A percentile compares a stretch with the other conserved stretches of the same genome.
phyloP scores from a whole-genome alignment of 306 rosid species.

The Acacia melanoxylon region DNA sequence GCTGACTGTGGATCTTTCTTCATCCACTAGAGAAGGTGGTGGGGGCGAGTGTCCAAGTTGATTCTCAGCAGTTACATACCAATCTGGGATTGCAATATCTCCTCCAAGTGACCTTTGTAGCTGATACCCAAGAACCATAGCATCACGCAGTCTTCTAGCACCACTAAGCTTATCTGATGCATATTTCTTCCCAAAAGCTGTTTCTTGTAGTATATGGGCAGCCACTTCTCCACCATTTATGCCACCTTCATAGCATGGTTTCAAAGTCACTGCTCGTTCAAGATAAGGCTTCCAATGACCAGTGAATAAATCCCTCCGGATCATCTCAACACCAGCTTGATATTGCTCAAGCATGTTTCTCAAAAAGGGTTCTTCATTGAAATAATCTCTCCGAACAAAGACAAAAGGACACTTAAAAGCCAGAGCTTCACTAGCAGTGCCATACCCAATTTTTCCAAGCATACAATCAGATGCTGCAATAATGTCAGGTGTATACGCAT shows the following conservation, averaged over 20 bases:
- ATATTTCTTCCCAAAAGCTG: constrained; percentile 91
- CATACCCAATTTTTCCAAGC: constrained; percentile 99
- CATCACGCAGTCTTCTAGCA: constrained; percentile 93
- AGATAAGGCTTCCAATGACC: constrained; percentile 99
- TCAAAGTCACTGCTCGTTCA: constrained; percentile 92
- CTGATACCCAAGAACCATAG: constrained; percentile 97
- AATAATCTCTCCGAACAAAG: constrained; percentile 96
- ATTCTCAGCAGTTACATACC: constrained; percentile 88
- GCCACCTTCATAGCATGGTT: constrained; percentile 93
- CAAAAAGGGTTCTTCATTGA: constrained; percentile 96
- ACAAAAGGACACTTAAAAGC: constrained; percentile 93
- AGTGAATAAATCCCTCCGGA: constrained; percentile 88
- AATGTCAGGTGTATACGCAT: constrained; percentile 91
- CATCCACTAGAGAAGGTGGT: constrained; percentile 43
- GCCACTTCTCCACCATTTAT: constrained; percentile 97
- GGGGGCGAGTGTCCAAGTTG: constrained; percentile 59
- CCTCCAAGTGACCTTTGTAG: constrained; percentile 93
- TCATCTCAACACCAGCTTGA: constrained; percentile 99
- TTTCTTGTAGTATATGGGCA: constrained; percentile 91
- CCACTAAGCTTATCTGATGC: constrained; percentile 97
- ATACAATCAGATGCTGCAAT: constrained; percentile 96
- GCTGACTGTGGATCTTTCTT: constrained; percentile 35
- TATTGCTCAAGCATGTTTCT: constrained; percentile 95
- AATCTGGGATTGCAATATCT: constrained; percentile 83
- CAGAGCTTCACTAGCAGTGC: constrained; percentile 92